Evolutionary conservation across 352 stramenopile species (phyloP).

Genomic region (Phytophthora quininea): DNA sequence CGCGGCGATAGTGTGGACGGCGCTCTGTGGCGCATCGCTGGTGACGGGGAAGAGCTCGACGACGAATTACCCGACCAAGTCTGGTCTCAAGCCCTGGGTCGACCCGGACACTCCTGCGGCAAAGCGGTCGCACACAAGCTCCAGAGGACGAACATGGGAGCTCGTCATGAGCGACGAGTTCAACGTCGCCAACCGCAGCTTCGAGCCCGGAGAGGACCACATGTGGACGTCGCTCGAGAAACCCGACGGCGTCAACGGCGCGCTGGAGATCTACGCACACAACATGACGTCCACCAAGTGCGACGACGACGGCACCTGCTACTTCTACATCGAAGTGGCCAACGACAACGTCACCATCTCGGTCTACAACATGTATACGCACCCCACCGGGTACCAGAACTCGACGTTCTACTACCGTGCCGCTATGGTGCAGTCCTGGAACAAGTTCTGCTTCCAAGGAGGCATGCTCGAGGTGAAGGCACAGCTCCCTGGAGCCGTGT

Average conservation of each 20-base stretch:
- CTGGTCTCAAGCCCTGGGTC: conserved; percentile 48
- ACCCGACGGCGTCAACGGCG: conserved; percentile 91
- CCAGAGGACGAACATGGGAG: conserved; percentile 53
- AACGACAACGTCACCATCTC: conserved; percentile 41
- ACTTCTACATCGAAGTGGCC: conserved; percentile 51
- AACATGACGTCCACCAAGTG: conserved; percentile 72
- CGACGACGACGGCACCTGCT: conserved; percentile 52
- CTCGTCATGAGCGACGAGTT: conserved; percentile 96
- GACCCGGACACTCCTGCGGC: conserved; percentile 58
- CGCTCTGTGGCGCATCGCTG: background rate
- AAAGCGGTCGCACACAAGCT: conserved; percentile 44
- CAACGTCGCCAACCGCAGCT: conserved; percentile 86
- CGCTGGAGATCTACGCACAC: conserved; percentile 91
- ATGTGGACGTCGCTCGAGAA: conserved; percentile 95
- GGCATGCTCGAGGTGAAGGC: conserved; percentile 93
- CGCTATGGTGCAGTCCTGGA: conserved; percentile 93
- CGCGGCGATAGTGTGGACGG: conserved; percentile 1
- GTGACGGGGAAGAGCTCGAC: conserved; percentile 19
- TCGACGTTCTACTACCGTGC: conserved; percentile 59
- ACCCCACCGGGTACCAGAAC: conserved; percentile 54
- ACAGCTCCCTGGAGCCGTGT: conserved; percentile 82
- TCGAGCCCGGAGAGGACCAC: conserved; percentile 93
- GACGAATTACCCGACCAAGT: conserved; percentile 41
- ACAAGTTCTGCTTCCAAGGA: conserved; percentile 95
- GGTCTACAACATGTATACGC: conserved; percentile 67